Conservation (phyloP, 2,329 filamentous ascomycete genomes). For the Botrytis aclada region DNA sequence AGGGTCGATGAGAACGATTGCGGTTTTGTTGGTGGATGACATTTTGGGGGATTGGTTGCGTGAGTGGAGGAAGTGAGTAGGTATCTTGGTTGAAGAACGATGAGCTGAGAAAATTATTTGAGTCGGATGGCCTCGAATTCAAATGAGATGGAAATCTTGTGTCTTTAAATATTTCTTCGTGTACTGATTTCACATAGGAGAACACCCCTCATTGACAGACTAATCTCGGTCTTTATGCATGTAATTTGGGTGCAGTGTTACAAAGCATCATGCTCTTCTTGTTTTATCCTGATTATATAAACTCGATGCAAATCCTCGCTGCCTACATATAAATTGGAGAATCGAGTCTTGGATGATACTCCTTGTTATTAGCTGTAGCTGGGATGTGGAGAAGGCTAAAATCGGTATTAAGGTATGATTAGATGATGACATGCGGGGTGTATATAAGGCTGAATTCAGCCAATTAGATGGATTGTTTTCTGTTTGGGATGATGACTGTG, state of each 20-base stretch:
- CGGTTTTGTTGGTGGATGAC: conserved; percentile 20
- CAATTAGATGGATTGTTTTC: not conserved
- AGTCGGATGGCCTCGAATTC: not conserved
- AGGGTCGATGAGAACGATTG: conserved; percentile 32
- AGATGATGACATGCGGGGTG: not conserved
- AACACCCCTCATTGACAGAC: not conserved
- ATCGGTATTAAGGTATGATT: conserved; percentile 6
- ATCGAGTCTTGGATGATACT: not conserved
- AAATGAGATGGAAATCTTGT: not conserved
- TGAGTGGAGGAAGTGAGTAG: not conserved
- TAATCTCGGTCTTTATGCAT: conserved; percentile 5
- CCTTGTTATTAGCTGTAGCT: not conserved
- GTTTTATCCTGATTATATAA: not conserved
- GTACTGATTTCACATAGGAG: not conserved
- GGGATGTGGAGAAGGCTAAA: not conserved
- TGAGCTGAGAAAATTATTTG: not conserved
- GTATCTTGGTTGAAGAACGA: not conserved
- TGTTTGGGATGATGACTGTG: not conserved
- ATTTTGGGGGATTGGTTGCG: not conserved
- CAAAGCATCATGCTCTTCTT: not conserved
- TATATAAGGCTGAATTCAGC: not conserved
- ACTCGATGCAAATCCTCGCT: not conserved
- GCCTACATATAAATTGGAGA: not conserved
- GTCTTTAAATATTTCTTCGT: not conserved
- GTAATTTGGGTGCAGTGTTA: not conserved